Base-by-base conservation (phyloP, 345 rosid genomes). In the Turritis glabra region DNA sequence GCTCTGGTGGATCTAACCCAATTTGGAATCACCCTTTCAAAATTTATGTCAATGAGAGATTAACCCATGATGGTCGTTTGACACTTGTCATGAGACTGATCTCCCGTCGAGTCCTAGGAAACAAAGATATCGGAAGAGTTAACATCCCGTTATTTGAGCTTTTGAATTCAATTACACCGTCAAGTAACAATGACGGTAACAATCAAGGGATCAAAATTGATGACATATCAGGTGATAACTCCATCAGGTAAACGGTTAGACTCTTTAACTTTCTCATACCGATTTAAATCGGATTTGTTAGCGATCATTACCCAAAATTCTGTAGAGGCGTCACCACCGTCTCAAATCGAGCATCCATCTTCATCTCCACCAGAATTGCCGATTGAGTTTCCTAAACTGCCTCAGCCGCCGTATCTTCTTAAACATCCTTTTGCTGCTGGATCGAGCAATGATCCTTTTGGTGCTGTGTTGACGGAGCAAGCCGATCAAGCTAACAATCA, bases 161-260 rank as follows among this genome's bases (percentile, higher is more conserved):
- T 7, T 23, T 86, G n/a, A 64, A 62, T 62, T 9, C 64, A 21
- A 8, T 5, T 22, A 30, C 43, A 1, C 33, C 37, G 1, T 4
- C 73, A 15, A 7, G 8, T 26, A 71, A 30, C 35, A 22, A 46
- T 7, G 67, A 63, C 5, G 78, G 60, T 22, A 70, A 64, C 17
- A 72, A 55, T 19, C 55, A 81, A 0, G 54, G 15, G 14, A 67
- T 80, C 83, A 48, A n/a, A 72, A 14, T 64, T 73, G 12, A 85
- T 84, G 3, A 84, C 77, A 22, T 90, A 82, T 59, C 85, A 82
- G 60, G 91, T 90, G 9, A 75, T 81, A 50, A 81, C 53, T 37
- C 67, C 81, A 1, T 86, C 90, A 0, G 97, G 93, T 18, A 93
- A 82, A 81, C 67, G 82, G 1, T 82, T 81, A 74, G 98, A 93